Conservation (phyloP, 2,329 filamentous ascomycete species). For the Chalara sp. region DNA sequence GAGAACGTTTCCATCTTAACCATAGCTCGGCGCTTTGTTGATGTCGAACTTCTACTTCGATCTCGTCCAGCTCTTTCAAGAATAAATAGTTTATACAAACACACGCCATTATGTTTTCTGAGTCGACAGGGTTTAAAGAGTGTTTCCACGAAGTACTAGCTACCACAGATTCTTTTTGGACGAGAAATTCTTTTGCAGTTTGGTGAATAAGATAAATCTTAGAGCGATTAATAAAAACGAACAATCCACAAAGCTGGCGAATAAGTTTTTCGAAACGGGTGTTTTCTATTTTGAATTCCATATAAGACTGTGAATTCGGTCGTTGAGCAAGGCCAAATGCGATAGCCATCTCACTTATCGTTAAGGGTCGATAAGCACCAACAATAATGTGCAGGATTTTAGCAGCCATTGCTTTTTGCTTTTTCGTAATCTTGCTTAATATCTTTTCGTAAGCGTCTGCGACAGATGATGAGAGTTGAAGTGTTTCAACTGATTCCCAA, state of each 20-base stretch:
- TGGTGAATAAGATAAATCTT: constrained; percentile 33
- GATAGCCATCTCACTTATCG: constrained; percentile 8
- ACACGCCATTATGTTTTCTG: too few species aligned
- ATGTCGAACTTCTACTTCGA: too few species aligned
- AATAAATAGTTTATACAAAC: too few species aligned
- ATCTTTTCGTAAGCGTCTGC: constrained; percentile 30
- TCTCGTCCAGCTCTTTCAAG: too few species aligned
- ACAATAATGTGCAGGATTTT: constrained; percentile 30
- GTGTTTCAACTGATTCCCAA: background rate
- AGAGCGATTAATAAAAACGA: constrained; percentile 26
- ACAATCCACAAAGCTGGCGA: constrained; percentile 28
- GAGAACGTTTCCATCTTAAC: too few species aligned
- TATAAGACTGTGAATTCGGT: background rate
- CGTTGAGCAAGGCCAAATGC: background rate
- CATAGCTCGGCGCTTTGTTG: too few species aligned
- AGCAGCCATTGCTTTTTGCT: constrained; percentile 12
- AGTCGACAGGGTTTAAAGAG: too few species aligned
- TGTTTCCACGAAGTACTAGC: too few species aligned
- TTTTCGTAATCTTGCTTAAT: constrained; percentile 22
- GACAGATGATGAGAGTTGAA: constrained; percentile 15
- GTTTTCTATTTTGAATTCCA: constrained; percentile 1
- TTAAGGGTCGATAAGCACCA: constrained; percentile 27
- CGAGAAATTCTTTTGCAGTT: constrained; percentile 32
- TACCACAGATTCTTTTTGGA: background rate
- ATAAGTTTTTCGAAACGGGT: constrained; percentile 13